These are phyloP conservation scores for Spergularia marina DNA, from an alignment of 148 eudicot genomes.

Conservation along the genomic window DNA sequence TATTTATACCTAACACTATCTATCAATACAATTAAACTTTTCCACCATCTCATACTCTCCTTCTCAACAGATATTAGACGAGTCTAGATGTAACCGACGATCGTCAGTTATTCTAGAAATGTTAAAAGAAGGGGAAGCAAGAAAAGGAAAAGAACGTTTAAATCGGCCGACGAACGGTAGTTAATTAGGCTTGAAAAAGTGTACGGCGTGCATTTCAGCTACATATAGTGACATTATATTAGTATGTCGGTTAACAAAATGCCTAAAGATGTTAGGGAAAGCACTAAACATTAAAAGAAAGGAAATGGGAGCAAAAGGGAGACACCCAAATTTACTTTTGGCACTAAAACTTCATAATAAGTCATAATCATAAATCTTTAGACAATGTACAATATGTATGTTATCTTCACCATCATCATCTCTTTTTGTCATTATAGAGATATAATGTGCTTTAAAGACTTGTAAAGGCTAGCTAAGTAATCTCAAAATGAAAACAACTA, in stretches of 20 bases:
- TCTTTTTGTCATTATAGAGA: constrained; percentile 9
- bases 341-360: constrained; percentile 22
- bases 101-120: too few species aligned
- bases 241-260: constrained; percentile 27
- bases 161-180: constrained; percentile 23
- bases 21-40: too few species aligned
- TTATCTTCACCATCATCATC: constrained; percentile 22
- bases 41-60: too few species aligned
- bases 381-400: constrained; percentile 25
- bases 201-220: constrained; percentile 14
- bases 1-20: too few species aligned
- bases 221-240: neutral
- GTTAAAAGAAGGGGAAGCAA: too few species aligned
- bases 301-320: neutral
- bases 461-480: constrained; percentile 16
- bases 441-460: constrained; percentile 20
- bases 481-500: constrained; percentile 18
- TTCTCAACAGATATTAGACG: too few species aligned
- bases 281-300: neutral
- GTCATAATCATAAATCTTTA: constrained; percentile 25
- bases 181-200: neutral
- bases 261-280: constrained; percentile 11
- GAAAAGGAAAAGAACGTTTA: too few species aligned
- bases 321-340: constrained; percentile 16
- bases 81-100: too few species aligned